Conservation (phyloP, 495 filamentous ascomycete species). For the Podospora tetraspora region DNA sequence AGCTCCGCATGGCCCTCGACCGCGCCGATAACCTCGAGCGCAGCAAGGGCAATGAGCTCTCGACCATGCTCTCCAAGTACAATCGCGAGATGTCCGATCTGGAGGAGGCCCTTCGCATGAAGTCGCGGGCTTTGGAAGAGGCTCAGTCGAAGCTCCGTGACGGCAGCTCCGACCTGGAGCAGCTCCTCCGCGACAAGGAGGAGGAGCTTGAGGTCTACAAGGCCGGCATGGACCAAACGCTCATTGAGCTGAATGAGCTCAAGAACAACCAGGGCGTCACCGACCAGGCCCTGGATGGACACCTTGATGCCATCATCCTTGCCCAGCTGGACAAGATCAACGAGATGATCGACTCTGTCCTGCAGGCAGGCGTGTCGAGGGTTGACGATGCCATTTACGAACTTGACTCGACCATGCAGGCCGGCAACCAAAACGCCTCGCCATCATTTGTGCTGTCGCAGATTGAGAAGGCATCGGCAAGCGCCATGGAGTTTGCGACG, state of each 20-base stretch:
- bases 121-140: slow-evolving; percentile 85
- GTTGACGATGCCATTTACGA: slow-evolving; percentile 97
- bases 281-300: slow-evolving; percentile 78
- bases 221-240: slow-evolving; percentile 90
- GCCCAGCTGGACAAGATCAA: slow-evolving; percentile 87
- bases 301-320: slow-evolving; percentile 82
- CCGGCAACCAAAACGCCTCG: slow-evolving; percentile 95
- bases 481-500: slow-evolving; percentile 91
- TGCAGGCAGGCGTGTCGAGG: slow-evolving; percentile 87
- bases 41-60: slow-evolving; percentile 88
- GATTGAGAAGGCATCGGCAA: slow-evolving; percentile 93
- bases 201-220: slow-evolving; percentile 97
- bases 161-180: slow-evolving; percentile 77
- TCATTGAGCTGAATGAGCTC: slow-evolving; percentile 85
- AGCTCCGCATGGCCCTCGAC: slow-evolving; percentile 86
- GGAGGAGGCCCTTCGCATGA: slow-evolving; percentile 85
- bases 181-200: slow-evolving; percentile 82
- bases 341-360: slow-evolving; percentile 94
- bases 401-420: slow-evolving; percentile 94
- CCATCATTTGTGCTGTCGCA: slow-evolving; percentile 94
- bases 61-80: slow-evolving; percentile 87
- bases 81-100: slow-evolving; percentile 95
- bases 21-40: slow-evolving; percentile 90
- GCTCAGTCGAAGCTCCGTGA: slow-evolving; percentile 69
- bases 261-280: slow-evolving; percentile 61